These are phyloP conservation scores for Meyerozyma sp. DNA, from an alignment of 1,139 yeast genomes.

Conservation along the genomic window DNA sequence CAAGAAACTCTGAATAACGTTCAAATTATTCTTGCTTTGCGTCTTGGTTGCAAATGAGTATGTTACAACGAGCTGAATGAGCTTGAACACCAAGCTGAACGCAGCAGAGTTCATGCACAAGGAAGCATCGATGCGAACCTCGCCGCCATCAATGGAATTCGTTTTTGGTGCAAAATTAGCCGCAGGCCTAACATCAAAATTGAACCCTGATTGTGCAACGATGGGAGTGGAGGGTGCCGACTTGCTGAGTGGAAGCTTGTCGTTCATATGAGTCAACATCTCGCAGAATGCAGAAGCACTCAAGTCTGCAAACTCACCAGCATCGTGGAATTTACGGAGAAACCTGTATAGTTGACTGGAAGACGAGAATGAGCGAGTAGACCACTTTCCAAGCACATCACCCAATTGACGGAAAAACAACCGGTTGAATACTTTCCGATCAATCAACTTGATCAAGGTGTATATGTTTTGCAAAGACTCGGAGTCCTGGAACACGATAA, in stretches of 20 bases:
- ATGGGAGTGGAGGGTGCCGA: conserved; percentile 44
- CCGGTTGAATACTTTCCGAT: conserved; percentile 26
- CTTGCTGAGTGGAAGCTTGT: conserved; percentile 37
- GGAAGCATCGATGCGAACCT: conserved; percentile 4
- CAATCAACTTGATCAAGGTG: conserved; percentile 28
- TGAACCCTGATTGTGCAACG: conserved; percentile 13
- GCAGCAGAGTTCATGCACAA: conserved; percentile 19
- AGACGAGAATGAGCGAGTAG: conserved; percentile 12
- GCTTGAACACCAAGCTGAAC: conserved; percentile 22
- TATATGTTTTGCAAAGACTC: conserved; percentile 23
- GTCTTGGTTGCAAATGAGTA: conserved; percentile 34
- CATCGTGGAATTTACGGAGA: conserved; percentile 18
- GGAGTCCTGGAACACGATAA: conserved; percentile 23
- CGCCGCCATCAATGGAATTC: conserved; percentile 4
- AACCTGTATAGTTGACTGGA: conserved; percentile 18
- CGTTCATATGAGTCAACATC: conserved; percentile 34
- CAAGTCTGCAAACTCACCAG: conserved; percentile 30
- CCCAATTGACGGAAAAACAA: conserved; percentile 24
- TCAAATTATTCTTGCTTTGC: conserved; percentile 24
- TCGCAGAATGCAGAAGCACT: conserved; percentile 28
- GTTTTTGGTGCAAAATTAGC: conserved; percentile 3
- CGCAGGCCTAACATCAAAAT: conserved; percentile 1
- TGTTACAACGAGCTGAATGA: conserved; percentile 32
- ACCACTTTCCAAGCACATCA: conserved; percentile 25
- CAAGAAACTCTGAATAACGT: conserved; percentile 30